Base-by-base conservation (phyloP, 1,284 basidiomycete genomes). In the Apiotrichum porosum region DNA sequence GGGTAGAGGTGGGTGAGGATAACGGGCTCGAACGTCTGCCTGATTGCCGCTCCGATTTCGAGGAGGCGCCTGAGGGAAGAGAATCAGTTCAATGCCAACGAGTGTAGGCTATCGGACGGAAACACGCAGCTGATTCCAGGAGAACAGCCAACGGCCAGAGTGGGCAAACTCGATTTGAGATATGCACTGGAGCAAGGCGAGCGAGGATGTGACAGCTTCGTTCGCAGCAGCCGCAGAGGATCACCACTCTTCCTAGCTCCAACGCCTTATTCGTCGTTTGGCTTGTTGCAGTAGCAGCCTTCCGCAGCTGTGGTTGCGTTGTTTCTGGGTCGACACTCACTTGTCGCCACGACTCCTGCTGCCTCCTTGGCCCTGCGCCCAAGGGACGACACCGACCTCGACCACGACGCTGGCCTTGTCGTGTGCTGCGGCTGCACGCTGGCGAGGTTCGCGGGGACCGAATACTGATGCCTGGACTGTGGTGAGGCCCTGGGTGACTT, bases 11-110 rank as follows among this genome's bases (percentile, higher is more conserved):
- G 81, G 2, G 86, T 86, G 68, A 93, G 87, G 33, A 98, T 81
- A 44, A 95, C 89, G 35, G 93, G 90, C 67, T 97, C 92, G 63
- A 98, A 97, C 0, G 94, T 97, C 32, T 88, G 85, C 73, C 90
- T 86, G 57, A 98, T 84, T 13, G 85, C 83, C 2, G 88, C 80
- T 2, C 85, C 87, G 52, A 97, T 79, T 72, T 98, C 94, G 50
- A 90, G 77, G 49, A 89, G 80, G 17, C 92, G 88, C 71, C 94
- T 97, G 62, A 24, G 43, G 50, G 26, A n/a, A n/a, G n/a, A n/a
- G n/a, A n/a, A n/a, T n/a, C n/a, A n/a, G n/a, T n/a, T n/a, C n/a
- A 44, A n/a, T 44, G 38, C 40, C 23, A 46, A 37, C n/a, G n/a
- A n/a, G n/a, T n/a, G n/a, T n/a, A n/a, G n/a, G n/a, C n/a, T n/a